Base-by-base conservation (phyloP, 208 protist species). In the Entamoeba invadens region DNA sequence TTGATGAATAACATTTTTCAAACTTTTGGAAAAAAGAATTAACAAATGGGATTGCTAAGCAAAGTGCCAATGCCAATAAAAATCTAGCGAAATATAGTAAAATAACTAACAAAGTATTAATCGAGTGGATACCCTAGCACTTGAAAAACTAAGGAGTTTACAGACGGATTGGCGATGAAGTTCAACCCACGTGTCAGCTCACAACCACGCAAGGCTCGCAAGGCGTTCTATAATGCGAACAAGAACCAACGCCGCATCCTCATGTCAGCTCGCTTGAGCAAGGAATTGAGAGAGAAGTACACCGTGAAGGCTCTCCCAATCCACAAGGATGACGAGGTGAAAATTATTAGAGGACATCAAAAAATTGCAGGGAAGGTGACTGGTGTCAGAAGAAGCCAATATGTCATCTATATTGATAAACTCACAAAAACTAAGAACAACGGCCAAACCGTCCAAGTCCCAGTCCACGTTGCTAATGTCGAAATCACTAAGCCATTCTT, bases 401-500 rank as follows among this genome's bases (percentile, higher is more conserved):
- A 97, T 97, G 97, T 98, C 77, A 98, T 99, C 96, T 97, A 99
- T 97, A 97, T 99, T 95, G 98, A 99, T 94, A 98, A 98, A 95
- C 95, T 99, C 92, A 97, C 97, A 95, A 96, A 97, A 57, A 98
- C 99, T 95, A 99, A 99, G 97, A 92, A 72, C 68, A 97, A 97
- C 93, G 96, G 96, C 93, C 92, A 94, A 42, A 45, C 92, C 44
- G 42, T 93, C 0, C 42, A 38, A n/a, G 92, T 97, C 47, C 95
- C 96, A 38, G 97, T 99, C 96, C 95, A 99, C 96, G 96, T 99
- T 92, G 99, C 98, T 95, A 99, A 99, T 95, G 97, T 99, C 92
- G 97, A 99, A 95, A 98, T 99, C 96, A 99, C 98, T 95, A 99
- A 99, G 97, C 97, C 99, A 95, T 98, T 99, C 96, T 96, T 99